Evolutionary conservation across 352 stramenopile species (phyloP), one percentile per base, ranked within the genome.

Genomic region (Phytopythium aichiense): DNA sequence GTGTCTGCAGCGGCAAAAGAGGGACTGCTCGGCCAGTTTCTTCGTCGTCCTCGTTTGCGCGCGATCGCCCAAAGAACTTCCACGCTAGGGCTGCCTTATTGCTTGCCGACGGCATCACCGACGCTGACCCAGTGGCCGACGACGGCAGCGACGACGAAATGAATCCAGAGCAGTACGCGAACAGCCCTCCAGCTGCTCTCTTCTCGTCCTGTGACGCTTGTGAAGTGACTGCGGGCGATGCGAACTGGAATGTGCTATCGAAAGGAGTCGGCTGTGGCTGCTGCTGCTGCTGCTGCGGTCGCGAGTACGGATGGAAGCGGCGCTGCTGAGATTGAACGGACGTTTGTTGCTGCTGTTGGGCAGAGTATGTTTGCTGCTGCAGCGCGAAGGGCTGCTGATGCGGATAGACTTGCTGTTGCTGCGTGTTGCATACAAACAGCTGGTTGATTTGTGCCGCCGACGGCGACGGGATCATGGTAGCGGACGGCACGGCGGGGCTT

Each of bases 101-200:
- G 18, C 48, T 30, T 30, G 25, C 11, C 18, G 28, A 54, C 25
- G 48, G 48, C 28, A 54, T 13, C 48, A 37, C 48, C 25, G 48
- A 49, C n/a, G 52, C 52, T 4, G 53, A 49, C 7, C 11, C 33
- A 0, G 12, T 12, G 2, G 22, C 12, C 18, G 53, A 49, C 18
- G 53, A 58, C n/a, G 22, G 53, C 35, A 58, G 15, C n/a, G 53
- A 58, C 22, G 53, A 11, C 25, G 53, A 58, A 22, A 58, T 58
- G 35, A 58, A 37, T 7, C 38, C 53, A 7, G 53, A 35, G 33
- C 53, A 58, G 53, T 58, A 58, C 35, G 53, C 53, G 11, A 58
- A 33, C 33, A 58, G 48, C 5, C 48, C 28, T 2, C 48, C 48
- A 18, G 48, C 15, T 25, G 48, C 25, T 23, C 20, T 37, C 25